Base-by-base conservation (phyloP, 345 rosid genomes). In the Boechera stricta region DNA sequence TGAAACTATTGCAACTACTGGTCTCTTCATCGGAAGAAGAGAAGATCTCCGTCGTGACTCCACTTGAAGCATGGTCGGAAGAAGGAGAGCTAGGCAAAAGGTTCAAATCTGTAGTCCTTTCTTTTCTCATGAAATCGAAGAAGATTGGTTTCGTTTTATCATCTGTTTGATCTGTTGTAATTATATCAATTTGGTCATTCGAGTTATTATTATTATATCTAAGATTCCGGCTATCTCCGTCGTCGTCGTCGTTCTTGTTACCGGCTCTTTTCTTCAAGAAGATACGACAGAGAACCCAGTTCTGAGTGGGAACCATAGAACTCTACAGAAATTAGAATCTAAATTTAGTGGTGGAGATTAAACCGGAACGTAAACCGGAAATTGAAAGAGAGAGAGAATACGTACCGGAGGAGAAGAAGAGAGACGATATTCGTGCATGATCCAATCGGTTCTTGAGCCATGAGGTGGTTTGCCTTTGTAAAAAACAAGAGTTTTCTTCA, bases 401-500 rank as follows among this genome's bases (percentile, higher is more conserved):
- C 31, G 80, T 77, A 74, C 79, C 79, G 76, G 79, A 44, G 79
- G 79, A 45, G 49, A 36, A 10, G 82, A 74, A 51, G 79, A 75
- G 32, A 95, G 96, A 16, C 98, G 96, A 64, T 95, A 95, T 58
- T 95, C 99, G 11, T 95, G 99, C 99, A 95, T 95, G 82, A 95
- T 83, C 99, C 99, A 95, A 33, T 95, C 91, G 55, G 99, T 92
- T 77, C 94, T 89, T 0, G 85, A 41, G 10, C 98, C 99, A 52
- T 80, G 86, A 3, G 98, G 97, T 10, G 97, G 93, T 67, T 92
- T 95, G 42, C 99, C 99, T 81, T 87, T 86, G 71, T 91, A 95
- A 57, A 95, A 95, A 54, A 95, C 99, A n/a, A 95, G 93, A 36
- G 99, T 95, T 85, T 95, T 95, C 86, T 95, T 95, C 87, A 92